phyloP scores from a whole-genome alignment of 2,329 filamentous ascomycete species.

The Fusarium beomiforme region DNA sequence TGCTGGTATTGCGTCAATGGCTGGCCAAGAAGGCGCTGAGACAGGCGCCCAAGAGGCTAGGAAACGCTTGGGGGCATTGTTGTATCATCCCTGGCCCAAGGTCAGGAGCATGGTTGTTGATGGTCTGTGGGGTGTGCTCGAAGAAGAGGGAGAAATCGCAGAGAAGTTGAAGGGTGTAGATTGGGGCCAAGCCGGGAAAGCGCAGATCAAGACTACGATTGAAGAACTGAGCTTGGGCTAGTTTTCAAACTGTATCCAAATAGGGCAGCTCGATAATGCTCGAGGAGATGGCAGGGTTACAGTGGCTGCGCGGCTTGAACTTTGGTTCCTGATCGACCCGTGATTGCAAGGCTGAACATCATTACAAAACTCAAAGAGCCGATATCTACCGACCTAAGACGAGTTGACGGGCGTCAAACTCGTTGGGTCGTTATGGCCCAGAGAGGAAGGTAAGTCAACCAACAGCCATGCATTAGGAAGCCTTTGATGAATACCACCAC shows the following conservation, averaged over 20 bases:
- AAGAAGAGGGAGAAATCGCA: slow-evolving; percentile 42
- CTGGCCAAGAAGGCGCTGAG: slow-evolving; percentile 22
- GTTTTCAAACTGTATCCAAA: slow-evolving; percentile 17
- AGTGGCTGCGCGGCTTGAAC: slow-evolving; percentile 13
- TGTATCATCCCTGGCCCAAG: slow-evolving; percentile 84
- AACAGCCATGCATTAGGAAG: background rate
- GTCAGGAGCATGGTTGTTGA: slow-evolving; percentile 71
- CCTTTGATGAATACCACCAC: background rate
- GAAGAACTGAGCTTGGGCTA: slow-evolving; percentile 53
- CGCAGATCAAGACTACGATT: slow-evolving; percentile 54
- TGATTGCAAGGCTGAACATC: slow-evolving; percentile 1
- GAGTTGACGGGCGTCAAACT: slow-evolving; percentile 5
- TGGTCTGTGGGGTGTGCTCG: slow-evolving; percentile 63
- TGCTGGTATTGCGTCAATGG: slow-evolving; percentile 67
- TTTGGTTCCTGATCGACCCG: slow-evolving; percentile 37
- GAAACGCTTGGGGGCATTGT: slow-evolving; percentile 76
- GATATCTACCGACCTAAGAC: slow-evolving; percentile 12
- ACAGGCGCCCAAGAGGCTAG: slow-evolving; percentile 62
- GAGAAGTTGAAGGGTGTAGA: slow-evolving; percentile 62
- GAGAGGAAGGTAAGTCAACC: slow-evolving; percentile 31
- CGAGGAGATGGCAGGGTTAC: slow-evolving; percentile 6
- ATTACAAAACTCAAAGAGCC: background rate
- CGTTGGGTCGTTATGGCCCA: slow-evolving; percentile 8
- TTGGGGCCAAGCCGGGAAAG: slow-evolving; percentile 65
- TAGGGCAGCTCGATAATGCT: slow-evolving; percentile 17